Evolutionary conservation across 495 filamentous ascomycete genomes (phyloP).

Genomic region (Trichoderma orchidacearum): DNA sequence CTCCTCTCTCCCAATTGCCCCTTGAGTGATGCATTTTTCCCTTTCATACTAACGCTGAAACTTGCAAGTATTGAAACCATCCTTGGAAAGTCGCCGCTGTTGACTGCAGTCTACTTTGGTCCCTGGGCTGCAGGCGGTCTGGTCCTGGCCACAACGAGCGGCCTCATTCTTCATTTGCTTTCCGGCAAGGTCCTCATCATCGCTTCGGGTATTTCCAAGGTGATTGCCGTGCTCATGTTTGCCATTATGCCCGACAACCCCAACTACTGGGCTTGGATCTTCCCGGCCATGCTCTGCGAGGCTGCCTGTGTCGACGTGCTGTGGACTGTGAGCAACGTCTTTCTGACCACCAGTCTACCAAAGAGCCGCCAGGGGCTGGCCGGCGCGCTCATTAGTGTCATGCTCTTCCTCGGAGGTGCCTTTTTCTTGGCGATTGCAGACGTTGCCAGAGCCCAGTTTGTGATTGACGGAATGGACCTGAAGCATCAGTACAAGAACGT

Average conservation of each 20-base stretch:
- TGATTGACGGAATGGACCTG: slow-evolving; percentile 23
- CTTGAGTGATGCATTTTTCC: background rate
- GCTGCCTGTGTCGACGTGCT: slow-evolving; percentile 61
- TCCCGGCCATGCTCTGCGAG: slow-evolving; percentile 59
- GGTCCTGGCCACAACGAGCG: slow-evolving; percentile 46
- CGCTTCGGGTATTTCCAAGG: slow-evolving; percentile 42
- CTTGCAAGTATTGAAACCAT: slow-evolving; percentile 39
- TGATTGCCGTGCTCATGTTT: slow-evolving; percentile 48
- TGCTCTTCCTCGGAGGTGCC: slow-evolving; percentile 51
- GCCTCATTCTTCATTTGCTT: slow-evolving; percentile 51
- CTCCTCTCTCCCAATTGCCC: background rate
- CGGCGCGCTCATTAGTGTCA: slow-evolving; percentile 32
- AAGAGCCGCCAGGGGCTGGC: slow-evolving; percentile 51
- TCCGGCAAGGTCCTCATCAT: slow-evolving; percentile 49
- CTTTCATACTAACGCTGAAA: background rate
- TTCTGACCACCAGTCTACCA: slow-evolving; percentile 53
- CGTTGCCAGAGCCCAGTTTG: slow-evolving; percentile 19
- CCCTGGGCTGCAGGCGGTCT: slow-evolving; percentile 56
- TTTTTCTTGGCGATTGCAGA: slow-evolving; percentile 54
- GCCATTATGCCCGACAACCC: slow-evolving; percentile 45
- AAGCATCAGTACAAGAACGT: slow-evolving; percentile 41
- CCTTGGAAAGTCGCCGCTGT: slow-evolving; percentile 45
- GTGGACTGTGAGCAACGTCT: slow-evolving; percentile 60
- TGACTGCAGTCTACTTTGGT: slow-evolving; percentile 53
- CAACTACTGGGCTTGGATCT: slow-evolving; percentile 39